These are phyloP conservation scores for Trypanosoma theileri DNA, from an alignment of 208 protist species.

Conservation along the genomic window DNA sequence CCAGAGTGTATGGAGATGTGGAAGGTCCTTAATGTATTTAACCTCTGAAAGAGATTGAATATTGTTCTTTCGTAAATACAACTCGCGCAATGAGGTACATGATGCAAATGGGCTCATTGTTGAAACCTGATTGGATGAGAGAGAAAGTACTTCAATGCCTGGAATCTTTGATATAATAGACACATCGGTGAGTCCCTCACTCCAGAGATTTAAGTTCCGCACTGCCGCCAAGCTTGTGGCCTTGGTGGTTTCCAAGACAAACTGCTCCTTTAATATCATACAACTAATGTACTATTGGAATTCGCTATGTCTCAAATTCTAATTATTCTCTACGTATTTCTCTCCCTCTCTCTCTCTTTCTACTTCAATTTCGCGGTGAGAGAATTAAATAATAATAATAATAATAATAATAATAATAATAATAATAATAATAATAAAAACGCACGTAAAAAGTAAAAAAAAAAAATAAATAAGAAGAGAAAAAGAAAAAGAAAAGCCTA, in stretches of 20 bases:
- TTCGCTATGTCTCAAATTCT: background rate
- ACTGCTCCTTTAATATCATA: slow-evolving; percentile 65
- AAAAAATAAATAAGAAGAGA: too few relatives aligned
- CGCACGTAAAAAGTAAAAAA: too few relatives aligned
- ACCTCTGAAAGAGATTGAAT: slow-evolving; percentile 80
- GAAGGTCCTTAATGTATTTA: slow-evolving; percentile 58
- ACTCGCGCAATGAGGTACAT: slow-evolving; percentile 79
- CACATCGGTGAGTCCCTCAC: slow-evolving; percentile 82
- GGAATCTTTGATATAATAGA: slow-evolving; percentile 61
- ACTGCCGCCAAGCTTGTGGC: slow-evolving; percentile 67
- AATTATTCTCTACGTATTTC: background rate
- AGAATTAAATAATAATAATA: too few relatives aligned
- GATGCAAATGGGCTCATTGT: slow-evolving; percentile 64
- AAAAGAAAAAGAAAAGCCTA: too few relatives aligned
- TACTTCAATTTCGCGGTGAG: background rate
- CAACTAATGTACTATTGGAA: background rate
- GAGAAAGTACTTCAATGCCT: slow-evolving; percentile 83
- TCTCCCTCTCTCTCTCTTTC: background rate
- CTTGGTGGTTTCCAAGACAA: slow-evolving; percentile 90
- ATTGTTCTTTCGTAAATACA: slow-evolving; percentile 94
- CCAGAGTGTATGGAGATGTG: slow-evolving; percentile 86
- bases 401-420: too few relatives aligned
- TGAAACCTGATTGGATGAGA: slow-evolving; percentile 83
- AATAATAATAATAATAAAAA: too few relatives aligned
- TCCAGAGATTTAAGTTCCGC: slow-evolving; percentile 92